phyloP scores from a whole-genome alignment of 1,284 basidiomycete genomes.

The Inonotus hispidus region DNA sequence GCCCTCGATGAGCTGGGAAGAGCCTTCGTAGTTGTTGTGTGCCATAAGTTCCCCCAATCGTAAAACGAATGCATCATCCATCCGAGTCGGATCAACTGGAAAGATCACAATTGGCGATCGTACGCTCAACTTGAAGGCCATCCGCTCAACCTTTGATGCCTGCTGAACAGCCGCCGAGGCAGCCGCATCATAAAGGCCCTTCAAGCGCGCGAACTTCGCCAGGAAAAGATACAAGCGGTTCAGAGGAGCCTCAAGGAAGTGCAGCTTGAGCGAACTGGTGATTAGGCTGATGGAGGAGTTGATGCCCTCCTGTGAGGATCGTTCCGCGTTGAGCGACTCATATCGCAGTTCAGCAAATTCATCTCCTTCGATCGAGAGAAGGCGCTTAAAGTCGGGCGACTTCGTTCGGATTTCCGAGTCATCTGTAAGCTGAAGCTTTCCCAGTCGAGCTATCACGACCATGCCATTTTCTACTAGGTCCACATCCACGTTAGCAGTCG shows the following conservation, averaged over 20 bases:
- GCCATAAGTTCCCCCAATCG: slow-evolving; percentile 89
- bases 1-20: slow-evolving; percentile 64
- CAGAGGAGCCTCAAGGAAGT: slow-evolving; percentile 85
- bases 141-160: slow-evolving; percentile 83
- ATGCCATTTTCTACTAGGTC: slow-evolving; percentile 74
- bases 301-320: slow-evolving; percentile 33
- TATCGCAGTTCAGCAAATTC: slow-evolving; percentile 96
- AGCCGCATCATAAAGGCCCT: slow-evolving; percentile 94
- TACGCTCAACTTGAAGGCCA: slow-evolving; percentile 89
- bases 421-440: slow-evolving; percentile 82
- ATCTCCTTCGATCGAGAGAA: slow-evolving; percentile 92
- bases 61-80: slow-evolving; percentile 72
- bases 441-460: slow-evolving; percentile 79
- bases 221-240: slow-evolving; percentile 85
- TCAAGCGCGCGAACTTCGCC: slow-evolving; percentile 84
- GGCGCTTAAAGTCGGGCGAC: slow-evolving; percentile 74
- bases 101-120: slow-evolving; percentile 93
- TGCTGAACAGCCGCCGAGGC: slow-evolving; percentile 89
- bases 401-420: slow-evolving; percentile 55
- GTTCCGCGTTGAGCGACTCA: slow-evolving; percentile 82
- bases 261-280: slow-evolving; percentile 88
- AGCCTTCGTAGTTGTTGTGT: slow-evolving; percentile 70
- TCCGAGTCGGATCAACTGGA: slow-evolving; percentile 64
- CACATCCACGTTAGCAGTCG: slow-evolving; percentile 87
- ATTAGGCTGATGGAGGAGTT: slow-evolving; percentile 84